Evolutionary conservation across 1,284 basidiomycete species (phyloP), one percentile per base, ranked within the genome.

Genomic region (Lentinula novae-zelandiae): DNA sequence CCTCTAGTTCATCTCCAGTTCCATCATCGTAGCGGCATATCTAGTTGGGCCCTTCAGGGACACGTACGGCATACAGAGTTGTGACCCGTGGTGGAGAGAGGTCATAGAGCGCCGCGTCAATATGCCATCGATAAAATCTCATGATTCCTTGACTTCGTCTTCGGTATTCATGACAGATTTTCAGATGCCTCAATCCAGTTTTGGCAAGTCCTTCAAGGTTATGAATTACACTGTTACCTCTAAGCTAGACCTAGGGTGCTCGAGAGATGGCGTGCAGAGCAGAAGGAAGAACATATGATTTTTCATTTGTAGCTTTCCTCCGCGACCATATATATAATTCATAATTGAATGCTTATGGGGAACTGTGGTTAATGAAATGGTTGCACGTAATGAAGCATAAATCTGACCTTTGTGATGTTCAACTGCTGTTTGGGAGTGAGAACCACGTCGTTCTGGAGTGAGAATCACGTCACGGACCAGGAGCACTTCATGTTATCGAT

Each of bases 51-150:
- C 93, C 94, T 39, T 79, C 66, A 0, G 95, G 94, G 0, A 95
- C 89, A 1, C 70, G 78, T 60, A 96, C 77, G 0, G 86, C 93
- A 67, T 95, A 93, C 7, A 97, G 83, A 0, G 94, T 93, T 1
- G 95, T 96, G 42, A 94, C 94, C 66, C 83, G 87, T 2, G 95
- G 95, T 15, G 92, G 92, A 27, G 84, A 83, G 27, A 94, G 83
- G 64, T 92, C 87, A 73, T 96, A 97, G 27, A 96, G 75, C 0
- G 95, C 95, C 0, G 95, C 95, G 68, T 97, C 95, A 72, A 96
- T 96, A 75, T 96, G 94, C 93, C 93, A 95, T 57, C 93, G 82
- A 72, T 95, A 95, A 80, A 93, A 96, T 34, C 94, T 84, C 10
- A 94, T 96, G 50, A 79, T 20, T 92, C 92, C 56, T 82, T 81